phyloP scores from a whole-genome alignment of 2,329 filamentous ascomycete genomes.

The Colletotrichum phormii region DNA sequence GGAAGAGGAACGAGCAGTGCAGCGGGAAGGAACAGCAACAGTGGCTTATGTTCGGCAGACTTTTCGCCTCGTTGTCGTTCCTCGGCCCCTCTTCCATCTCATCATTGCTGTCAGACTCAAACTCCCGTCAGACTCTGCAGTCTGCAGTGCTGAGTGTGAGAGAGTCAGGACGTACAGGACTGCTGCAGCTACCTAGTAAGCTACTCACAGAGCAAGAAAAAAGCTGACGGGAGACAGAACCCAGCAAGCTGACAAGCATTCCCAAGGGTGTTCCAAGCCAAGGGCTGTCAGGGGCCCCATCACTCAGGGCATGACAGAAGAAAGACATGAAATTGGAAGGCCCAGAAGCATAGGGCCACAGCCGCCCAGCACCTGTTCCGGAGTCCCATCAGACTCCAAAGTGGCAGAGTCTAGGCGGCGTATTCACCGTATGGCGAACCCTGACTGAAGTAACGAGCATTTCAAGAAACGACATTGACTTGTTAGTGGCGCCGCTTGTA shows the following conservation, averaged over 20 bases:
- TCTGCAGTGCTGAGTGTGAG: background rate
- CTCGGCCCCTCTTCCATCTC: background rate
- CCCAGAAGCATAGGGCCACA: background rate
- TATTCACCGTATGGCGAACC: background rate
- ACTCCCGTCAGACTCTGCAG: background rate
- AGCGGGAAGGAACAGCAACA: conserved; percentile 5
- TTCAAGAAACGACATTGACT: conserved; percentile 10
- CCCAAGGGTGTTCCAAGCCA: background rate
- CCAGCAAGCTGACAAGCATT: conserved; percentile 19
- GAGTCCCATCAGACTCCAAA: background rate
- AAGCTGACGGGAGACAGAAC: conserved; percentile 26
- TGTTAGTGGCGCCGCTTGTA: conserved; percentile 18
- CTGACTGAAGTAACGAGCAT: conserved; percentile 13
- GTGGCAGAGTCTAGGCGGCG: no score
- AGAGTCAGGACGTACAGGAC: background rate
- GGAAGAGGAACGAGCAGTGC: conserved; percentile 1
- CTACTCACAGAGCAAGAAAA: background rate
- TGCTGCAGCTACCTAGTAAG: conserved; percentile 18
- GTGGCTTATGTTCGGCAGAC: conserved; percentile 8
- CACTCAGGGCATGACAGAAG: background rate
- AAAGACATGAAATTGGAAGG: conserved; percentile 4
- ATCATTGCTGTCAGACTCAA: conserved; percentile 3
- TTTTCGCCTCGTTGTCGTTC: conserved; percentile 1
- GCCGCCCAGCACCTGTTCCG: background rate
- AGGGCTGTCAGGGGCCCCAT: background rate